A percentile compares a stretch with the other conserved stretches of the same genome.
These are phyloP conservation scores for Stenogyne calaminthoides DNA, from an alignment of 305 asterid genomes.

Conservation along the genomic window DNA sequence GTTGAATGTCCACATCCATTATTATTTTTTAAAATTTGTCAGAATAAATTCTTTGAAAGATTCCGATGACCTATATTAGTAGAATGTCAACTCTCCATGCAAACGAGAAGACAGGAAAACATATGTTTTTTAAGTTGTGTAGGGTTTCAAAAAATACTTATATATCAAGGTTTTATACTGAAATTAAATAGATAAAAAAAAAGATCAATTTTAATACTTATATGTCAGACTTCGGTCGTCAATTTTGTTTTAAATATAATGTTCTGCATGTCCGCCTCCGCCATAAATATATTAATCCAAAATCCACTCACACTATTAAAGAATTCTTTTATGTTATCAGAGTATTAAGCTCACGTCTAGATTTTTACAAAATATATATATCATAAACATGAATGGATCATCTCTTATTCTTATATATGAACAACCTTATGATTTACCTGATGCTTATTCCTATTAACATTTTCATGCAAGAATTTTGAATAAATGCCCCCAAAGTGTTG, in stretches of 20 bases:
- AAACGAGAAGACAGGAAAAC: conserved; percentile 47
- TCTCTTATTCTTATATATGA: no score
- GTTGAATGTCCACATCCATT: conserved; percentile 43
- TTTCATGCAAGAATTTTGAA: no score
- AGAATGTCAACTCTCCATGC: conserved; percentile 58
- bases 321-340: no score
- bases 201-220: neutral
- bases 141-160: conserved; percentile 27
- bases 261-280: conserved; percentile 17
- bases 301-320: neutral
- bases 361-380: no score
- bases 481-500: no score
- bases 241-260: neutral
- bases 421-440: no score
- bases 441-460: no score
- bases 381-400: no score
- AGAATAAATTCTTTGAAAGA: conserved; percentile 39
- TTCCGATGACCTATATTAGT: conserved; percentile 38
- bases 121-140: conserved; percentile 16
- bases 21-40: neutral
- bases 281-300: neutral
- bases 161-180: conserved; percentile 4
- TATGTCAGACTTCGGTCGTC: conserved; percentile 24
- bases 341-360: no score
- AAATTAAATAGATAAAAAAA: neutral